Evolutionary conservation across 306 rosid genomes (phyloP).

Genomic region (cucumber (Cucumis sativus)): DNA sequence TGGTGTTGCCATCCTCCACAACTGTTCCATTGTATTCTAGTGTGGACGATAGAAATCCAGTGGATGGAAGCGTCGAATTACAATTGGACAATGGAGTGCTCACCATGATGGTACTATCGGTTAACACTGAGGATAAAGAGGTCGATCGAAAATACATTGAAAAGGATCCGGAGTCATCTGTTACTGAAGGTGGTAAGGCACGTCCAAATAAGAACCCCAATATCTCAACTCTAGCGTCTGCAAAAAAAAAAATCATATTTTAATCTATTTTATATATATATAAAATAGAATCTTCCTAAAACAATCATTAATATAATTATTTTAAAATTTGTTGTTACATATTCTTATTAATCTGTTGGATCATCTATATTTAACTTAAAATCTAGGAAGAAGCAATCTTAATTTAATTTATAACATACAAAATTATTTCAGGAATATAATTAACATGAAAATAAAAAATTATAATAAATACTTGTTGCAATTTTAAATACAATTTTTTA

Average conservation of each 20-base stretch:
- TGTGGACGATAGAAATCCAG: conserved; percentile 1
- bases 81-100: conserved; percentile 23
- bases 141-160: conserved; percentile 9
- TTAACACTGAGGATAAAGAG: conserved; percentile 4
- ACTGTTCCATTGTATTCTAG: conserved; percentile 1
- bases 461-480: no score
- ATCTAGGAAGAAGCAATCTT: not conserved
- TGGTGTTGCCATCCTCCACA: not conserved
- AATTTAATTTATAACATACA: no score
- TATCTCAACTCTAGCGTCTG: not conserved
- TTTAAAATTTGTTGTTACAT: no score
- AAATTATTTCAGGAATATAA: no score
- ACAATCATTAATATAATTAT: no score
- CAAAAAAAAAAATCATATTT: not conserved
- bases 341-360: no score
- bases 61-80: conserved; percentile 16
- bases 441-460: not conserved
- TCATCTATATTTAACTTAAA: not conserved
- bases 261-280: no score
- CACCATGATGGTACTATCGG: conserved; percentile 16
- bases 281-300: no score
- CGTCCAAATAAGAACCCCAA: not conserved
- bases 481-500: no score
- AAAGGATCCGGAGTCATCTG: conserved; percentile 10
- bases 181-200: conserved; percentile 12